Evolutionary conservation across 2,329 filamentous ascomycete genomes (phyloP).

Genomic region (Aspergillus hortae): DNA sequence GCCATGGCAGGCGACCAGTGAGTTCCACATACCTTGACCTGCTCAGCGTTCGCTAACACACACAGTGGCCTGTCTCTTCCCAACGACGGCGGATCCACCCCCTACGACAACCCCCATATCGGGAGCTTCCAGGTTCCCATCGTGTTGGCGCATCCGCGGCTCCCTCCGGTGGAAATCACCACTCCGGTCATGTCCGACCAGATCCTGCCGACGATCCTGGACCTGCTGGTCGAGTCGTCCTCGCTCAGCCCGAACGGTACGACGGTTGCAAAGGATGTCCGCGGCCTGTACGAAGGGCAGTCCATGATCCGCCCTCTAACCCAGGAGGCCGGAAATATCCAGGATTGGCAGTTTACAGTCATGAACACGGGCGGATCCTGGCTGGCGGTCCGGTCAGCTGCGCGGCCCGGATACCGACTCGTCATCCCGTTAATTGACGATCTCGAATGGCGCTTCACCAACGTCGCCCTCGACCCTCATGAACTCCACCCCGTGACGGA

Average conservation of each 20-base stretch:
- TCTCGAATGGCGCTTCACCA: slow-evolving; percentile 32
- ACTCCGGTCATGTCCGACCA: slow-evolving; percentile 28
- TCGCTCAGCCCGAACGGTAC: slow-evolving; percentile 23
- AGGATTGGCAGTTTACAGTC: slow-evolving; percentile 33
- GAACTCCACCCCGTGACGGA: slow-evolving; percentile 20
- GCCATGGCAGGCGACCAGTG: slow-evolving; percentile 35
- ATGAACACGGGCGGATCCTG: slow-evolving; percentile 34
- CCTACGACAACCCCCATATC: slow-evolving; percentile 32
- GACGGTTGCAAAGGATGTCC: slow-evolving; percentile 21
- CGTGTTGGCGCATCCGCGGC: slow-evolving; percentile 29
- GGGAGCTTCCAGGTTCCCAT: slow-evolving; percentile 33
- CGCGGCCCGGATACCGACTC: slow-evolving; percentile 23
- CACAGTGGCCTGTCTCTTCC: slow-evolving; percentile 30
- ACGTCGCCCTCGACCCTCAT: slow-evolving; percentile 23
- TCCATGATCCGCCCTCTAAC: slow-evolving; percentile 28
- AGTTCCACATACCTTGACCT: background rate
- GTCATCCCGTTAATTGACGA: slow-evolving; percentile 30
- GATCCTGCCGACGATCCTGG: slow-evolving; percentile 30
- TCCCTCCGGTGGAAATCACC: slow-evolving; percentile 27
- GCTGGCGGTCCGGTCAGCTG: slow-evolving; percentile 29
- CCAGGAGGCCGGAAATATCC: slow-evolving; percentile 15
- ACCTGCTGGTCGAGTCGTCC: slow-evolving; percentile 28
- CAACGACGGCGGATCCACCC: slow-evolving; percentile 32
- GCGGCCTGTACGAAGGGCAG: slow-evolving; percentile 31
- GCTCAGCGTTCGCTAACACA: slow-evolving; percentile 1